Evolutionary conservation across 169 alveolate genomes (phyloP), one percentile per base, ranked within the genome.

Genomic region (Plasmodium gaboni): DNA sequence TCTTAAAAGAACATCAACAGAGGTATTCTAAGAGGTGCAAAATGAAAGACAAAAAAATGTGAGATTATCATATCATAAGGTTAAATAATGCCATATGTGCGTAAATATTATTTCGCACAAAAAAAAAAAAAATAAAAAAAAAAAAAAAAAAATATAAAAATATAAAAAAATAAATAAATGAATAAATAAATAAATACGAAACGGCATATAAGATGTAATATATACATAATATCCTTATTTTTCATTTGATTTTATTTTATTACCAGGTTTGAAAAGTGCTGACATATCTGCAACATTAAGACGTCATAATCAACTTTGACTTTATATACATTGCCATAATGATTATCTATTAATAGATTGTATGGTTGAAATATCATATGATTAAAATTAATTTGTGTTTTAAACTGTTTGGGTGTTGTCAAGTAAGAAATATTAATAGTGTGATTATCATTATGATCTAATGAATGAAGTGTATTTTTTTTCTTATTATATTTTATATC

Each of bases 231-330:
- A 19, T 32, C 0, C 9, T 5, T 32, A 0, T 32, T 32, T 32
- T 32, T 5, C 44, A 32, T 32, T 32, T 5, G 8, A 32, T 32
- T 32, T 15, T 22, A 46, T 22, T 22, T 2, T 48, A 57, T 38
- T n/a, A 80, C 90, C 90, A 80, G 19, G n/a, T 68, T 80, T 6
- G 90, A 69, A 38, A 80, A 80, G 38, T 80, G 72, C 63, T 80
- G 90, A n/a, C 90, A 80, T n/a, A 80, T 80, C 48, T 80, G 90
- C 0, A 80, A 50, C 90, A 80, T 80, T 1, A 80, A 26, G 7
- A 80, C 8, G 38, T 80, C 90, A 44, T 80, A 80, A 44, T 80
- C 90, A 12, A 80, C 26, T 9, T 28, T 22, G 9, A 80, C 24
- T 19, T 55, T 80, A 63, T 80, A 67, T 0, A 80, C 69, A 51